These are phyloP conservation scores for Trichaptum fuscoviolaceum DNA, from an alignment of 768 basidiomycete genomes.

Conservation along the genomic window DNA sequence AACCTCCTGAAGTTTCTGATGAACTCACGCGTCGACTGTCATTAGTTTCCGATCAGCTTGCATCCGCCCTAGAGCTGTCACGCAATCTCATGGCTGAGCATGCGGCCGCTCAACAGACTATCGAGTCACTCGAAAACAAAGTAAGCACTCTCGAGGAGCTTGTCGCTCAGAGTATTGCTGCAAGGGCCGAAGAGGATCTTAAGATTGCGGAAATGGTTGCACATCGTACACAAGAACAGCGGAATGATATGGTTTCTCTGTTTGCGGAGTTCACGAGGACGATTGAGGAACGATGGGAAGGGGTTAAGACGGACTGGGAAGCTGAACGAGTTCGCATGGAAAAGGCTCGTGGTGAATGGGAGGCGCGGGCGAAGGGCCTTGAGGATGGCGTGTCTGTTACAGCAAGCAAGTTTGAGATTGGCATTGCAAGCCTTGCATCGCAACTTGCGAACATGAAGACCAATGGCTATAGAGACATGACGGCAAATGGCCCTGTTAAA, in stretches of 20 bases:
- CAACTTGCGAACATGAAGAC: slow-evolving; percentile 32
- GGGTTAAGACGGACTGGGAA: slow-evolving; percentile 77
- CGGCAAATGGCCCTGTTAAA: slow-evolving; percentile 25
- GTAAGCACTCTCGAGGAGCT: slow-evolving; percentile 62
- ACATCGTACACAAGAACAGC: slow-evolving; percentile 34
- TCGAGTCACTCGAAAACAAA: slow-evolving; percentile 61
- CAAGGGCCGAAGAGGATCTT: slow-evolving; percentile 20
- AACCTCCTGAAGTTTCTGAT: slow-evolving; percentile 35
- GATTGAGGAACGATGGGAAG: slow-evolving; percentile 76
- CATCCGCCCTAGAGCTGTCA: slow-evolving; percentile 69
- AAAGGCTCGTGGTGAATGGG: slow-evolving; percentile 79
- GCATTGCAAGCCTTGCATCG: slow-evolving; percentile 28
- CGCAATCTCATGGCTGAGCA: slow-evolving; percentile 75
- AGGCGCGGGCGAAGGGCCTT: slow-evolving; percentile 48
- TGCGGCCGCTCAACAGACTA: slow-evolving; percentile 67
- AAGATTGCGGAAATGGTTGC: slow-evolving; percentile 26
- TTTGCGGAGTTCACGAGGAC: slow-evolving; percentile 69
- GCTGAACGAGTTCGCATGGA: slow-evolving; percentile 72
- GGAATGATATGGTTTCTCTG: slow-evolving; percentile 43
- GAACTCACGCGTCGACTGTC: slow-evolving; percentile 61
- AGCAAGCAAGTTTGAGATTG: slow-evolving; percentile 29
- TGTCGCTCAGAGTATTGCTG: slow-evolving; percentile 43
- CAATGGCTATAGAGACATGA: slow-evolving; percentile 28
- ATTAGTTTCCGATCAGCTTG: slow-evolving; percentile 63
- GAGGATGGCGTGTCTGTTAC: slow-evolving; percentile 49